Evolutionary conservation across 805 yeast species (phyloP).

Genomic region (Metschnikowia gelsemii): DNA sequence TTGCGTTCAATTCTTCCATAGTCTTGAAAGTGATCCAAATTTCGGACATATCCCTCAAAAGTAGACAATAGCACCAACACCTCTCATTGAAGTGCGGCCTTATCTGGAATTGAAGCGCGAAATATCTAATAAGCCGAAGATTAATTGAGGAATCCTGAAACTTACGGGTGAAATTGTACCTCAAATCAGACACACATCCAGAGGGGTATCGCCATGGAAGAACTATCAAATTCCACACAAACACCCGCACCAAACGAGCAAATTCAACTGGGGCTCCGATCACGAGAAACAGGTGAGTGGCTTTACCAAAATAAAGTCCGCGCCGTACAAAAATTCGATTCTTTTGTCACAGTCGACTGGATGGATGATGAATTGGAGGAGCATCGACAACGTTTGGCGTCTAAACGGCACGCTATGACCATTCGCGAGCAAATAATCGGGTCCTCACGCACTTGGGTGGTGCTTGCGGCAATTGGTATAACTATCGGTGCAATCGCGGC

Average conservation of each 20-base stretch:
- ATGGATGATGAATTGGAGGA: slow-evolving; percentile 56
- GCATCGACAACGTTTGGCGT: slow-evolving; percentile 36
- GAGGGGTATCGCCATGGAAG: neutral
- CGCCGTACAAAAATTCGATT: slow-evolving; percentile 52
- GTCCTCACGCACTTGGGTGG: slow-evolving; percentile 63
- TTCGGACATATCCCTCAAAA: too few relatives aligned
- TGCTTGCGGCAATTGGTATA: slow-evolving; percentile 72
- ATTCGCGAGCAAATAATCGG: slow-evolving; percentile 30
- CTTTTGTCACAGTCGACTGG: slow-evolving; percentile 71
- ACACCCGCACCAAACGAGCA: slow-evolving; percentile 6
- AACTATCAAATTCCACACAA: neutral
- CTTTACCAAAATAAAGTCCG: slow-evolving; percentile 34
- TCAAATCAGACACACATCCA: too few relatives aligned
- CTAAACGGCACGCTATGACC: slow-evolving; percentile 20
- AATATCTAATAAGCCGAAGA: too few relatives aligned
- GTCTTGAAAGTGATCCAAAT: too few relatives aligned
- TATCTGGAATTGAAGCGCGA: too few relatives aligned
- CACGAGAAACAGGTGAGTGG: slow-evolving; percentile 38
- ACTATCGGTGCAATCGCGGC: slow-evolving; percentile 84
- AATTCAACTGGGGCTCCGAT: slow-evolving; percentile 21
- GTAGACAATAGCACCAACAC: too few relatives aligned
- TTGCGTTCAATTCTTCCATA: too few relatives aligned
- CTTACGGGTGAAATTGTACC: too few relatives aligned
- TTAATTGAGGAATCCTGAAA: too few relatives aligned
- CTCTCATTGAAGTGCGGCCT: too few relatives aligned